A percentile compares a stretch with the other conserved stretches of the same genome.
Evolutionary conservation across 169 alveolate species (phyloP).

Genomic region (Eimeria falciformis): DNA sequence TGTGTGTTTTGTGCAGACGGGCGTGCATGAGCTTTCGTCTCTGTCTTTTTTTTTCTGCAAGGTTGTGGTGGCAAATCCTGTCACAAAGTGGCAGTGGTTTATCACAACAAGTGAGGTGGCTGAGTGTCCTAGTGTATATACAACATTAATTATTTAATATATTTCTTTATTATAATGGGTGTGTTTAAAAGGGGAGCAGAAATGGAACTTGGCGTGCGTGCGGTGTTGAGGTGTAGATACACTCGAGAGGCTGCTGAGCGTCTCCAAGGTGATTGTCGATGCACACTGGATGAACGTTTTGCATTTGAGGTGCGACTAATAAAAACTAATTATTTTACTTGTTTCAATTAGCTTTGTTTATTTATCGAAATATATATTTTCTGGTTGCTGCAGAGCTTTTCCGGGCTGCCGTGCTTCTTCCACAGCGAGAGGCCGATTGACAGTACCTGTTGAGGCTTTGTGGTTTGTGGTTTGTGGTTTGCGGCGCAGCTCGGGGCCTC

Average conservation of each 20-base stretch:
- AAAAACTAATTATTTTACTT: background rate
- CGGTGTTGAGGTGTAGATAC: conserved; percentile 16
- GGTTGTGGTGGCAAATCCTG: conserved; percentile 10
- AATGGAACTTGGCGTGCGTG: background rate
- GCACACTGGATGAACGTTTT: conserved; percentile 69
- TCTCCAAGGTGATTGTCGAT: conserved; percentile 40
- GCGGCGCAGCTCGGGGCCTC: conserved; percentile 15
- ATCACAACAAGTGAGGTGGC: conserved; percentile 52
- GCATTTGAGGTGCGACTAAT: conserved; percentile 20
- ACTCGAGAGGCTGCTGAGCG: conserved; percentile 15
- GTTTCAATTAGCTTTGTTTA: background rate
- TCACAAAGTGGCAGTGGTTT: conserved; percentile 67
- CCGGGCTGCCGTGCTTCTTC: too few relatives aligned
- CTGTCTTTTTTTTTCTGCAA: conserved; percentile 53
- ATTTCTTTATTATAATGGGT: too few relatives aligned
- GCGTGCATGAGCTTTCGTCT: conserved; percentile 39
- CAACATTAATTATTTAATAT: too few relatives aligned
- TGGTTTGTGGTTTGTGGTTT: background rate
- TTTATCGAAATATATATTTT: too few relatives aligned
- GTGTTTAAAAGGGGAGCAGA: too few relatives aligned
- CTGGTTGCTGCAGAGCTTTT: too few relatives aligned
- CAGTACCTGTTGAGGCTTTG: too few relatives aligned
- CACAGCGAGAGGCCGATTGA: too few relatives aligned
- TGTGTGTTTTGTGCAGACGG: conserved; percentile 1
- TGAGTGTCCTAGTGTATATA: too few relatives aligned